phyloP scores from a whole-genome alignment of 352 stramenopile species.

The Globisporangium cystogenes region DNA sequence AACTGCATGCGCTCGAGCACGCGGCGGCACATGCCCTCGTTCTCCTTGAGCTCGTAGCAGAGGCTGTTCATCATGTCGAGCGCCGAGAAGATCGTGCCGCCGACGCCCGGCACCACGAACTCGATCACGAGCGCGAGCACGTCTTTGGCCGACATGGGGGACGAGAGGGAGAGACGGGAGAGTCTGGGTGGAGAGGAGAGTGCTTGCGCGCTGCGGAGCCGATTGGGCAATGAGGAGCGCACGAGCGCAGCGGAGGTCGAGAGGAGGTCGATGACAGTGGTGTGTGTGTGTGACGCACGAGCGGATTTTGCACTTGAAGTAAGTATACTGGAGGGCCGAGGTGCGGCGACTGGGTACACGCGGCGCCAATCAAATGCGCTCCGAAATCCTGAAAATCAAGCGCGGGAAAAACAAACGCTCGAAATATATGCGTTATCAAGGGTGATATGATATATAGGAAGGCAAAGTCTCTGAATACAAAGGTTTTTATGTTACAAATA shows the following conservation, averaged over 20 bases:
- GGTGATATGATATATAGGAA: too few relatives aligned
- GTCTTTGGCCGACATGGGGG: constrained; percentile 7
- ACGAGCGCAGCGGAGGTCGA: too few relatives aligned
- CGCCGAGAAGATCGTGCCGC: constrained; percentile 23
- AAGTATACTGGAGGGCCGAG: background rate
- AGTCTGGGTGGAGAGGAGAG: background rate
- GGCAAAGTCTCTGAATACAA: too few relatives aligned
- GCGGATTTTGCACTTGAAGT: too few relatives aligned
- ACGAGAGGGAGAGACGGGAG: too few relatives aligned
- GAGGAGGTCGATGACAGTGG: too few relatives aligned
- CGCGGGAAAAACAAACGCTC: background rate
- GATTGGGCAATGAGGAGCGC: background rate
- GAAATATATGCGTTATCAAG: too few relatives aligned
- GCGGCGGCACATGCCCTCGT: constrained; percentile 12
- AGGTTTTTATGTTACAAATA: too few relatives aligned
- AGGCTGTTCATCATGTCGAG: constrained; percentile 21
- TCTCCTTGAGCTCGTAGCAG: constrained; percentile 22
- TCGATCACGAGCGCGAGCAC: constrained; percentile 12
- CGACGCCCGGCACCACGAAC: constrained; percentile 31
- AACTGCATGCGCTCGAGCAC: constrained; percentile 21
- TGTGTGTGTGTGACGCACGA: too few relatives aligned
- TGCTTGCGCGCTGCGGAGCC: background rate
- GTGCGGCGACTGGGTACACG: background rate
- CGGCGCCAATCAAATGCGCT: background rate
- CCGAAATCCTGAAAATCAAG: background rate